Conservation (phyloP, 257 asterid genomes). For the Haberlea rhodopensis region DNA sequence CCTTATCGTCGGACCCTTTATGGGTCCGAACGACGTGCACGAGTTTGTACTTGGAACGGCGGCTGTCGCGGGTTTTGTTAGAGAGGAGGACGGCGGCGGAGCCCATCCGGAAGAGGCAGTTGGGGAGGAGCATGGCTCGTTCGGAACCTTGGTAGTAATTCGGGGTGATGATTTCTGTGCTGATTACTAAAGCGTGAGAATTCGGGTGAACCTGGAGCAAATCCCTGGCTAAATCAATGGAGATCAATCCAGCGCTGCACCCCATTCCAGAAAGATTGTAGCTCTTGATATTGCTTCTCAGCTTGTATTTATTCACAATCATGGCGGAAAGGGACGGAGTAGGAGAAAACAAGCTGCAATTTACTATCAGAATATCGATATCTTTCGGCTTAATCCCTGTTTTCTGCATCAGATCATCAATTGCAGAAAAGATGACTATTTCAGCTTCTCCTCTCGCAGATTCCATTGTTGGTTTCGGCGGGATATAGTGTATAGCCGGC, state of each 20-base stretch:
- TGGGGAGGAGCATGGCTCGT: slow-evolving; percentile 87
- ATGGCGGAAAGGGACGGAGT: slow-evolving; percentile 82
- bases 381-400: slow-evolving; percentile 66
- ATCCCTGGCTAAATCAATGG: slow-evolving; percentile 74
- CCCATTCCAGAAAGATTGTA: slow-evolving; percentile 89
- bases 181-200: slow-evolving; percentile 57
- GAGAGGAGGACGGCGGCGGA: slow-evolving; percentile 73
- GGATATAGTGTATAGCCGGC: slow-evolving; percentile 70
- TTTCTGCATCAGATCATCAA: slow-evolving; percentile 54
- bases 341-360: slow-evolving; percentile 84
- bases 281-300: slow-evolving; percentile 68
- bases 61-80: slow-evolving; percentile 54
- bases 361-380: slow-evolving; percentile 64
- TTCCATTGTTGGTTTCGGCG: slow-evolving; percentile 79
- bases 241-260: slow-evolving; percentile 76
- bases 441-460: slow-evolving; percentile 75
- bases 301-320: slow-evolving; percentile 71
- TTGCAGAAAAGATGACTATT: slow-evolving; percentile 58
- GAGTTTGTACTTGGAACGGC: slow-evolving; percentile 60
- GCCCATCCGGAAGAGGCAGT: slow-evolving; percentile 83
- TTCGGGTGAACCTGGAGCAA: slow-evolving; percentile 73
- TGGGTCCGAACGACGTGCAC: slow-evolving; percentile 91
- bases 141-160: slow-evolving; percentile 79
- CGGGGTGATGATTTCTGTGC: slow-evolving; percentile 81
- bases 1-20: slow-evolving; percentile 81